Evolutionary conservation across 2,329 filamentous ascomycete species (phyloP), one percentile per base, ranked within the genome.

Genomic region (Acephala macrosclerotiorum): DNA sequence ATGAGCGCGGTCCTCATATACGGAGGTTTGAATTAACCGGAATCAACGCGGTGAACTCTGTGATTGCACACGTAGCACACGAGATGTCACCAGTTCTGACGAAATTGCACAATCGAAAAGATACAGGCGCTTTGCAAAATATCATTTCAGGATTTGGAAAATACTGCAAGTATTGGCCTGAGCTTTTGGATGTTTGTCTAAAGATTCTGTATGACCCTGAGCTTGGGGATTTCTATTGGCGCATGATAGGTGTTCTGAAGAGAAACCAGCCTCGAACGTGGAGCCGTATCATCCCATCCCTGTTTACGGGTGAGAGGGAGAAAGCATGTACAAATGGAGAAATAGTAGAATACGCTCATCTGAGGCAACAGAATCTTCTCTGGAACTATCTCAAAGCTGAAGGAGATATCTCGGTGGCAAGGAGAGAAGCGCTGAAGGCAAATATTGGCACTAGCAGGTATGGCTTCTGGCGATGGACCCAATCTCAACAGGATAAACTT

Each of bases 401-500:
- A 1, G 56, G 58, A 26, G 35, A 56, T n/a, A 33, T 40, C 20
- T 29, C 45, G 2, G 49, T 33, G 38, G 59, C 61, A 2, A 60
- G 51, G n/a, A 63, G 60, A 22, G 33, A 66, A 4, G 56, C 64
- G 8, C 33, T 67, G 29, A 25, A 58, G 29, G 29, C 29, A 11
- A 9, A 8, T 1, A 18, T 67, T 4, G 25, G 20, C 12, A 53
- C 22, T 3, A 53, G 49, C 18, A 35, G 33, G 12, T 14, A 33
- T 36, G 65, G 65, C 2, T 67, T 67, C 22, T 67, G 63, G 65
- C n/a, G 42, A 16, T 69, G 65, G 67, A 69, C 60, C 3, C 42
- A 33, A 20, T 22, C 45, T n/a, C 67, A 67, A 35, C 65, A 69
- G 45, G 60, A 61, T 14, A n/a, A 22, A 6, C 33, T 65, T 14